These are phyloP conservation scores for Aspergillus sp. DNA, from an alignment of 2,329 filamentous ascomycete species.

Conservation along the genomic window DNA sequence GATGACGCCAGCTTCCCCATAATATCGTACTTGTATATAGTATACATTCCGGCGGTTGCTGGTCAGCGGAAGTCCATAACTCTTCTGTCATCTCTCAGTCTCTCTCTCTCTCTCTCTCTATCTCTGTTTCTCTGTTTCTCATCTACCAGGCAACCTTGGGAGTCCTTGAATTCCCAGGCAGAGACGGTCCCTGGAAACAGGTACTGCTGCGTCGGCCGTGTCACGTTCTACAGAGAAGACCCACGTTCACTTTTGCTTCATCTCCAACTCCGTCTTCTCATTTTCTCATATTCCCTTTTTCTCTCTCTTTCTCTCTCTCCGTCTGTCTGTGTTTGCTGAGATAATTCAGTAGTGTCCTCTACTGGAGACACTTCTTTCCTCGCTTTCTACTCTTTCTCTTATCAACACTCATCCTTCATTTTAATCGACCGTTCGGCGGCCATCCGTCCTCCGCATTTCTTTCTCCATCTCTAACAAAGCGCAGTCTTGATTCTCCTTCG, in stretches of 20 bases:
- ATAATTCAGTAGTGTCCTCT: no score
- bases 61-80: neutral
- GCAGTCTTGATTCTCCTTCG: neutral
- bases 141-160: neutral
- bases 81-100: neutral
- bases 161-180: neutral
- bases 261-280: slow-evolving; percentile 6
- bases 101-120: no score
- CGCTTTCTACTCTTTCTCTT: slow-evolving; percentile 4
- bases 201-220: neutral
- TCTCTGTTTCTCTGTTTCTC: neutral
- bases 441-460: slow-evolving; percentile 5
- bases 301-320: slow-evolving; percentile 2
- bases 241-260: slow-evolving; percentile 10
- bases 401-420: slow-evolving; percentile 3
- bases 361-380: neutral
- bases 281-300: slow-evolving; percentile 2
- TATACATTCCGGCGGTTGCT: neutral
- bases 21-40: neutral
- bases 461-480: slow-evolving; percentile 2
- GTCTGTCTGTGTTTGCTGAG: no score
- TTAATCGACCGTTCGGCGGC: neutral
- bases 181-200: neutral
- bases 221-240: slow-evolving; percentile 2
- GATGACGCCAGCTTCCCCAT: neutral